Evolutionary conservation across 73 alveolate genomes (phyloP), one percentile per base, ranked within the genome.

Genomic region (Paraurostyla sp.): DNA sequence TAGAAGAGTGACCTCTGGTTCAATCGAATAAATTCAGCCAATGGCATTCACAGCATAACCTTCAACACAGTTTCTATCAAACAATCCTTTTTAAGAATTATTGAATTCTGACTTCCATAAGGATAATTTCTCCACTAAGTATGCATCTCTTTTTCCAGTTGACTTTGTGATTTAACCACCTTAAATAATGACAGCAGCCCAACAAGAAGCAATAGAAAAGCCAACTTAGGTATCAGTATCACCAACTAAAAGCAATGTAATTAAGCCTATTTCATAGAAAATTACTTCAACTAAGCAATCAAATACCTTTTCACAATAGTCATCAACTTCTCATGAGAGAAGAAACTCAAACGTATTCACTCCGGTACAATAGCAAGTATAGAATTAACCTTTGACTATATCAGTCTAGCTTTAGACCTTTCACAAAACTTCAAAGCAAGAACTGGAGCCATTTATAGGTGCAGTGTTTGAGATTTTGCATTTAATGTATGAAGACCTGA

Each of bases 401-500:
- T 65, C 56, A 9, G 82, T 65, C 11, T 40, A 65, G 35, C 58
- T 40, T 2, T 33, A 27, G 27, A 0, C 75, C 20, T 36, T 9
- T 23, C n/a, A 15, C 69, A 52, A 30, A 33, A 81, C 76, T 11
- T 4, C 22, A 33, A 27, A 69, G 38, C 18, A 48, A 36, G 83
- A 49, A 18, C 56, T 56, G 22, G 51, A 3, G 32, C 23, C 11
- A 36, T 81, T 15, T 45, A 18, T 73, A 3, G 20, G 30, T 27
- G 4, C 4, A 18, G 46, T 73, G 2, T 73, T 73, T 27, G 68
- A 45, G 62, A 69, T 71, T 0, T 62, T 88, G 43, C 97, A 93
- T 43, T 54, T 93, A 25, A 33, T 93, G 50, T 89, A 93, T 41
- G 95, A 93, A 90, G 95, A 93, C 56, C 45, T 83, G 76, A 89